Base-by-base conservation (phyloP, 1,284 basidiomycete species). In the Inonotus hispidus region DNA sequence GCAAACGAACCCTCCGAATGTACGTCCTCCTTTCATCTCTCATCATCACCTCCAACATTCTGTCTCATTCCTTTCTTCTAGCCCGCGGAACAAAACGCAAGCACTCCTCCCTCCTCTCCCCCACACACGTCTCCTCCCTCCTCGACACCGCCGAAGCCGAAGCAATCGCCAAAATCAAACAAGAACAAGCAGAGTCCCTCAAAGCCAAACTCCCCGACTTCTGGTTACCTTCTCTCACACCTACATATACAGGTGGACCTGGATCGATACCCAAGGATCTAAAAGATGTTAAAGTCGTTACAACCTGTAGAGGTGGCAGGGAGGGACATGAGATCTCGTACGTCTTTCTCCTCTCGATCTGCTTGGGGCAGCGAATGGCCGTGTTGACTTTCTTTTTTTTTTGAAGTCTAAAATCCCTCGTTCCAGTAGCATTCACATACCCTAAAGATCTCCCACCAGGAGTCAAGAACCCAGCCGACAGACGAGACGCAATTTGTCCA, bases 161-260 rank as follows among this genome's bases (percentile, higher is more conserved):
- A 19, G 95, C 95, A 0, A 74, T 94, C 54, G 81, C 79, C 32
- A 77, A 85, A 66, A 92, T 97, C 46, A 92, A 94, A 70, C 80
- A 79, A 27, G 95, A 98, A 72, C 91, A 93, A 69, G 85, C 87
- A 0, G 92, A 93, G 64, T 82, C 88, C 2, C 76, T 95, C 56
- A 90, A 88, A 63, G 82, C 85, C 61, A 96, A 96, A 72, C 80
- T 98, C 6, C 93, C 95, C 0, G 93, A 95, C 67, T 98, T 96
- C 71, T 98, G 95, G 95, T 79, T 97, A 49, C 94, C 91, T 19
- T 92, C 85, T 0, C 75, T 96, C 38, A 93, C 94, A 0, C 94
- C 95, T 0, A 90, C 89, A 1, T 88, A 88, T 68, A 74, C 82
- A 0, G 82, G 82, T 4, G 86, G 87, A 0, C 84, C 83, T 8